These are phyloP conservation scores for Lactifluus echinatus DNA, from an alignment of 768 basidiomycete genomes.

Conservation along the genomic window DNA sequence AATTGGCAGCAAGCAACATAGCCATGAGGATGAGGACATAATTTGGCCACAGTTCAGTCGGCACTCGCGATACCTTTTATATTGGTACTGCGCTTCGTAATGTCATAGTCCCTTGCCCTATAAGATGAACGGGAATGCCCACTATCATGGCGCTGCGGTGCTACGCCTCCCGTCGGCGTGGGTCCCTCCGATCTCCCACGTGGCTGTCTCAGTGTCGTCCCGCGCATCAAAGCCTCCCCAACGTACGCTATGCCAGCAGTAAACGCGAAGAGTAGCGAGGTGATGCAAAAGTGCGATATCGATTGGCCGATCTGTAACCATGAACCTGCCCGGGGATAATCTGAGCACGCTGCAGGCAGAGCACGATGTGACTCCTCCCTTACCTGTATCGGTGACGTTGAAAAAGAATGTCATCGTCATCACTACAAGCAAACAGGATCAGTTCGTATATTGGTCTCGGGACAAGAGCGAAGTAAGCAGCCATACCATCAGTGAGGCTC, in stretches of 20 bases:
- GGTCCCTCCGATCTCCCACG: background rate
- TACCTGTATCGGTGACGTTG: constrained; percentile 72
- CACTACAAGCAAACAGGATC: constrained; percentile 31
- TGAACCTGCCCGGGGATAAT: constrained; percentile 40
- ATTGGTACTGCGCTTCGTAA: background rate
- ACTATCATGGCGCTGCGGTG: background rate
- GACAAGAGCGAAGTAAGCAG: constrained; percentile 12
- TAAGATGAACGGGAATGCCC: background rate
- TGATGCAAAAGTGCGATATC: constrained; percentile 82
- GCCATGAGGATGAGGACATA: background rate
- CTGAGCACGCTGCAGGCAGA: background rate
- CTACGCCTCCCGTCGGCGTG: background rate
- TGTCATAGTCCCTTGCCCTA: background rate
- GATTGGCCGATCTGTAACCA: constrained; percentile 89
- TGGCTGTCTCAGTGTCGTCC: background rate
- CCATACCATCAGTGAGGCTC: constrained; percentile 57
- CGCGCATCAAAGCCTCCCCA: constrained; percentile 62
- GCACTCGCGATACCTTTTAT: background rate
- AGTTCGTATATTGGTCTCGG: background rate
- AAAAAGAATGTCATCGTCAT: constrained; percentile 84
- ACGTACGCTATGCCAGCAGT: constrained; percentile 65
- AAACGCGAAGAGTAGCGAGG: constrained; percentile 70
- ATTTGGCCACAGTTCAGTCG: background rate
- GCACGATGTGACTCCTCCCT: constrained; percentile 6
- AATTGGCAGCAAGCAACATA: background rate